These are phyloP conservation scores for Lepraria neglecta DNA, from an alignment of 495 filamentous ascomycete genomes.

Conservation along the genomic window DNA sequence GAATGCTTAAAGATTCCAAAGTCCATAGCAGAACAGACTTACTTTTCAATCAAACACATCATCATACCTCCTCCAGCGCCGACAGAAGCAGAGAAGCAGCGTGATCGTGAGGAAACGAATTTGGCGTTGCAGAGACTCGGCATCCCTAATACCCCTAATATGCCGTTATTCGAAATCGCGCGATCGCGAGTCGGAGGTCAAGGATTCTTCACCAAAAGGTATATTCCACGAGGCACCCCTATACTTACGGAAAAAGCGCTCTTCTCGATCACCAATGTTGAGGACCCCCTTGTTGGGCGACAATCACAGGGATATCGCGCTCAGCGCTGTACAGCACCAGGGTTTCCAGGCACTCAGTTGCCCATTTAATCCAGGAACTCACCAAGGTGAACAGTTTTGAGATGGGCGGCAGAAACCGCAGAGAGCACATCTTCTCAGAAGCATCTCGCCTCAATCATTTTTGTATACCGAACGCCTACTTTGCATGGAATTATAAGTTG, in stretches of 20 bases:
- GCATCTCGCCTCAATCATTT: conserved; percentile 18
- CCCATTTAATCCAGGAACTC: too few species aligned
- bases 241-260: background rate
- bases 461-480: conserved; percentile 11
- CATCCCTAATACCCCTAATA: background rate
- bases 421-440: background rate
- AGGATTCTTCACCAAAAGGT: background rate
- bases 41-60: background rate
- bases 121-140: background rate
- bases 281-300: background rate
- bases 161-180: background rate
- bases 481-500: conserved; percentile 7
- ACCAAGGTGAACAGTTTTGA: background rate
- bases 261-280: background rate
- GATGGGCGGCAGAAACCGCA: background rate
- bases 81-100: background rate
- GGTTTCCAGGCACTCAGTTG: background rate
- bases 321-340: background rate
- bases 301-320: background rate
- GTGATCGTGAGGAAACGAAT: background rate
- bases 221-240: background rate
- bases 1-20: background rate
- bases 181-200: background rate
- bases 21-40: background rate
- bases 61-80: background rate